phyloP scores from a whole-genome alignment of 768 basidiomycete genomes.

The Kwoniella newhampshirensis region DNA sequence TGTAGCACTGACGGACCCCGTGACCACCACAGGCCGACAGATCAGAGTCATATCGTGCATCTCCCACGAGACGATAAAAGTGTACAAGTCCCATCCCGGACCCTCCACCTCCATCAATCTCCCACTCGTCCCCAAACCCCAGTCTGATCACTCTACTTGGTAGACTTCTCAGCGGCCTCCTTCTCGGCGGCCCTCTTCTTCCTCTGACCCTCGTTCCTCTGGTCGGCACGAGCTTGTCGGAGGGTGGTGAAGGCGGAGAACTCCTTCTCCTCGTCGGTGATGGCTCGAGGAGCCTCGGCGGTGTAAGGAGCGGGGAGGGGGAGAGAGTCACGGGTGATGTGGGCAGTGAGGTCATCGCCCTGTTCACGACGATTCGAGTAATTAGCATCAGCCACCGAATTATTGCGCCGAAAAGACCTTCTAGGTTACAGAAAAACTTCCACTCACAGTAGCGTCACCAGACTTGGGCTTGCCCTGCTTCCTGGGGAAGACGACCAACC shows the following conservation, averaged over 20 bases:
- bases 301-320: constrained; percentile 66
- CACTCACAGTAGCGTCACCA: constrained; percentile 83
- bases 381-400: background rate
- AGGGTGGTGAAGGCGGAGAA: constrained; percentile 87
- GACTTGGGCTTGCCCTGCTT: constrained; percentile 93
- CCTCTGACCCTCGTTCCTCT: constrained; percentile 81
- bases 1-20: no score
- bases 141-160: constrained; percentile 30
- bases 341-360: constrained; percentile 78
- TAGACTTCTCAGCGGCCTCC: constrained; percentile 48
- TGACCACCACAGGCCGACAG: background rate
- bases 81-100: constrained; percentile 2
- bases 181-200: constrained; percentile 59
- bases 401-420: background rate
- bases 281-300: constrained; percentile 85
- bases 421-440: no score
- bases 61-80: constrained; percentile 4
- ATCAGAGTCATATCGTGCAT: constrained; percentile 8
- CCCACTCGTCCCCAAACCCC: background rate
- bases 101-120: background rate
- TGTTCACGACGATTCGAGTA: constrained; percentile 47
- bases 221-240: constrained; percentile 75
- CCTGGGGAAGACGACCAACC: constrained; percentile 94
- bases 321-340: constrained; percentile 63
- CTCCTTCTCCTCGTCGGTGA: constrained; percentile 83